Base-by-base conservation (phyloP, 2,329 filamentous ascomycete species). In the Aspergillus unguis region DNA sequence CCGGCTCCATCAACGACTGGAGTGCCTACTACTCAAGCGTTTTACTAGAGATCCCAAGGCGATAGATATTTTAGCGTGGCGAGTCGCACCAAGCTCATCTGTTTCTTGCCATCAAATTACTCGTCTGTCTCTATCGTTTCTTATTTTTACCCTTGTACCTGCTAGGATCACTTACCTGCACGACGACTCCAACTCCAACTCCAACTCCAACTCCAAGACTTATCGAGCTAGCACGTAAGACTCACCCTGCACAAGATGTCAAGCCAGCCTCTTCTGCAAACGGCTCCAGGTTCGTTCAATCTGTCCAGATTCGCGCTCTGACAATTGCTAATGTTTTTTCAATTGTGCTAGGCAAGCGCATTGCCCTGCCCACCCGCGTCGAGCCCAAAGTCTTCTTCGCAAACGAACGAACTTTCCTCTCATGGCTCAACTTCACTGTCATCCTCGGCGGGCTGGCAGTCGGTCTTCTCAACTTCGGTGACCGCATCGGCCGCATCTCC, bases 371-470 rank as follows among this genome's bases (percentile, higher is more conserved):
- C 53, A 96, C 92, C 55, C 91, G 94, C 63, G 92, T 99, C 75
- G 94, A 99, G 76, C 94, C 94, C 66, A 99, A 99, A 77, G 94
- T 99, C 80, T 99, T 97, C 85, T 99, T 99, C 81, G 94, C 94
- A 77, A 99, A 99, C 81, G 94, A 99, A 78, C 90, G 94, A 59
- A 99, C 94, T 58, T 99, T 99, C 73, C 85, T 99, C 68, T 96
- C 91, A 75, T 99, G 94, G 94, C 89, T 99, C 69, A 99, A 99
- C 83, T 97, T 97, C 81, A 96, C 92, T 72, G 92, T 99, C 69
- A 92, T 99, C 75, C 88, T 99, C 57, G 94, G 94, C 68, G 94
- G 94, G 59, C 85, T 99, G 46, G 92, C 94, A 62, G 90, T 99
- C 64, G 94, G 94, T 63, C 91, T 99, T 70, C 85, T 99, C 67